Conservation (phyloP, 2,329 filamentous ascomycete genomes). For the Aspergillus neotritici region DNA sequence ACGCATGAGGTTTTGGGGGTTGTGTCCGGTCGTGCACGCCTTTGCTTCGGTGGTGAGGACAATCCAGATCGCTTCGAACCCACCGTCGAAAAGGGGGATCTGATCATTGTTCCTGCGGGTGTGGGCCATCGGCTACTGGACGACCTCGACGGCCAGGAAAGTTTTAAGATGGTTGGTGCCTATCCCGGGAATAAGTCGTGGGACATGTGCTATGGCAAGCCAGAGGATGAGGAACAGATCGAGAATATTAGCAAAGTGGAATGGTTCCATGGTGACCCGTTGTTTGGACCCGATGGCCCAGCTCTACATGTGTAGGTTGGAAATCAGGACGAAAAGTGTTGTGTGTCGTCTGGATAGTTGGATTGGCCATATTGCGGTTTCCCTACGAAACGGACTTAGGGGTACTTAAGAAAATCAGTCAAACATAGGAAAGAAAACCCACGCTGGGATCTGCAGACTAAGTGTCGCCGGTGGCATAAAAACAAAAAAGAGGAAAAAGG, state of each 20-base stretch:
- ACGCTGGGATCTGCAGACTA: too few species aligned
- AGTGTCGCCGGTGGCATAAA: too few species aligned
- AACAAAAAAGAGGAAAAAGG: too few species aligned
- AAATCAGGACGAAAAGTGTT: neutral
- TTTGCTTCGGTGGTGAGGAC: conserved; percentile 62
- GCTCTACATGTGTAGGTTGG: conserved; percentile 33
- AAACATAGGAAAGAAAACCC: neutral
- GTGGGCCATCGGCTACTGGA: conserved; percentile 59
- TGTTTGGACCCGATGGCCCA: conserved; percentile 54
- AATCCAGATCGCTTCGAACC: conserved; percentile 55
- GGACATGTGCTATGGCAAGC: conserved; percentile 67
- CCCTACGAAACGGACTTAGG: neutral
- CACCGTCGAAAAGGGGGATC: conserved; percentile 54
- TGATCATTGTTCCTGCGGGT: conserved; percentile 60
- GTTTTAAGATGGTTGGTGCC: conserved; percentile 62
- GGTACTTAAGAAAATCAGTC: neutral
- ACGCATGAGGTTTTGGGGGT: conserved; percentile 63
- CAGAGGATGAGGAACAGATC: conserved; percentile 51
- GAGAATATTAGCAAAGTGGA: conserved; percentile 44
- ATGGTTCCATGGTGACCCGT: conserved; percentile 58
- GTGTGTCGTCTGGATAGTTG: too few species aligned
- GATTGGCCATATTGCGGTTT: too few species aligned
- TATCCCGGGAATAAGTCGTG: conserved; percentile 56
- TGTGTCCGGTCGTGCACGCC: conserved; percentile 50
- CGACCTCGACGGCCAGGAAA: conserved; percentile 44